Base-by-base conservation (phyloP, 768 basidiomycete species). In the Coprinellus aureogranulatus region DNA sequence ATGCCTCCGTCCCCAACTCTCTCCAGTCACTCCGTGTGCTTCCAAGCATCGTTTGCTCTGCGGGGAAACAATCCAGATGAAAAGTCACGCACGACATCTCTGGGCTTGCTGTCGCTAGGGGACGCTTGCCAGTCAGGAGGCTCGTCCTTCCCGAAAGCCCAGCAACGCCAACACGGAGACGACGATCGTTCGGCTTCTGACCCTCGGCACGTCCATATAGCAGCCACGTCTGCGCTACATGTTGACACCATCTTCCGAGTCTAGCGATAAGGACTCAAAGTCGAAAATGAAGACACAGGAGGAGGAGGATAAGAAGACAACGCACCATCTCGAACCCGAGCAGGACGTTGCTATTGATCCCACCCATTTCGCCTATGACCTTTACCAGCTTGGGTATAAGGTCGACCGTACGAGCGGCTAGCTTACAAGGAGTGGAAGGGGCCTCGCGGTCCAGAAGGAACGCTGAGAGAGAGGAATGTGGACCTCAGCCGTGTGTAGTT, bases 381-480 rank as follows among this genome's bases (percentile, higher is more conserved):
- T 95, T 0, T 82, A 79, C 59, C 75, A 80, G 50, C 85, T 98
- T 14, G 95, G 94, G 1, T 82, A 85, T 59, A 81, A 97, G 53
- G 84, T 98, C 37, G 95, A 98, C 68, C 94, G 94, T 9, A 98
- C 97, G 73, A 87, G 77, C 98, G 30, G 75, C 75, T 18, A 71
- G 70, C 11, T 77, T 96, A 34, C 94, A 94, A 20, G 97, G 97
- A 41, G 75, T 81, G 8, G 63, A 76, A 0, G 84, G 80, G 8
- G 12, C 72, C 96, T 12, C 72, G 74, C 1, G 89, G 92, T 4
- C 81, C 8, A 92, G 92, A 12, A 88, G 91, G 0, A 72, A 89
- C 60, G 64, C 70, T 2, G 74, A 78, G 2, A 72, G n/a, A n/a
- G 61, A 25, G 89, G 90, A 14, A 69, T 83, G 3, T 18, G 10